phyloP scores from a whole-genome alignment of 179 eudicot genomes.

The Patellifolia procumbens region DNA sequence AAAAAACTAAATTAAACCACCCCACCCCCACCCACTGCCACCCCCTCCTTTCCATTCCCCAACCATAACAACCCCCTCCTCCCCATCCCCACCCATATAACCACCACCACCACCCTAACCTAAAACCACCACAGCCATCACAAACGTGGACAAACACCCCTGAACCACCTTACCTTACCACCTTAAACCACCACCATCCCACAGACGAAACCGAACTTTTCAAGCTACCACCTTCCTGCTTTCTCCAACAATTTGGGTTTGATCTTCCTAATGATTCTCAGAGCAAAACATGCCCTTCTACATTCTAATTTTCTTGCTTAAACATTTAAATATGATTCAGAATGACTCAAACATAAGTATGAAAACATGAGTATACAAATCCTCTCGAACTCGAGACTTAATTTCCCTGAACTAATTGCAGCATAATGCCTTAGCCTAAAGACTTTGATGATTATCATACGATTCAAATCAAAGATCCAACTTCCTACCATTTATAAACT shows the following conservation, averaged over 20 bases:
- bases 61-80: too few species aligned
- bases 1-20: too few species aligned
- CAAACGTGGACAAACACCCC: too few species aligned
- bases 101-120: too few species aligned
- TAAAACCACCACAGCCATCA: too few species aligned
- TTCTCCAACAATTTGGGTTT: not conserved
- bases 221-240: too few species aligned
- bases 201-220: too few species aligned
- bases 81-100: too few species aligned
- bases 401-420: not conserved
- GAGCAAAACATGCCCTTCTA: not conserved
- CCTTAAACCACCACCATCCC: too few species aligned
- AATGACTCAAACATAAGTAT: not conserved
- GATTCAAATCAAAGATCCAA: not conserved
- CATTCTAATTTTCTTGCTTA: not conserved
- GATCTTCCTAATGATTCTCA: not conserved
- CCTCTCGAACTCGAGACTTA: not conserved
- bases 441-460: not conserved
- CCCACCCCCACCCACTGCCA: too few species aligned
- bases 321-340: not conserved
- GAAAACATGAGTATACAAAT: not conserved
- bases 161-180: too few species aligned
- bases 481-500: not conserved
- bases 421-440: not conserved
- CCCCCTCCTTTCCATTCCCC: too few species aligned